A percentile compares a stretch with the other conserved stretches of the same genome.
These are phyloP conservation scores for Phialemonium atrogriseum DNA, from an alignment of 2,329 filamentous ascomycete species.

Conservation along the genomic window DNA sequence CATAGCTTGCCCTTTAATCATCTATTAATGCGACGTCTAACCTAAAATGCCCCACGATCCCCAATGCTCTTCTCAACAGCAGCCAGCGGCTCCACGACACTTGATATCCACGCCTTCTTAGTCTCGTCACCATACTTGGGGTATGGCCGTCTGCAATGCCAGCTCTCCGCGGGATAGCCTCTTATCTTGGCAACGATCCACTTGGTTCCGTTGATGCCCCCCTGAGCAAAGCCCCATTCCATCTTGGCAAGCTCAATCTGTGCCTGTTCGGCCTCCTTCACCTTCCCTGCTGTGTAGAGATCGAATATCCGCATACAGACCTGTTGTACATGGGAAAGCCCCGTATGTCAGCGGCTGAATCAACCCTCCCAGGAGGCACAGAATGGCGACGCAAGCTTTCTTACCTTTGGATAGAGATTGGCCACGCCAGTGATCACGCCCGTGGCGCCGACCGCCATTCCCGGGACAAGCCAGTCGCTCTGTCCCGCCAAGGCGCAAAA, in stretches of 20 bases:
- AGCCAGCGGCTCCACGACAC: constrained; percentile 8
- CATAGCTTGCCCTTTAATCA: too few relatives aligned
- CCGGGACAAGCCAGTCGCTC: constrained; percentile 58
- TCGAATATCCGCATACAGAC: constrained; percentile 40
- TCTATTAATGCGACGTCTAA: too few relatives aligned
- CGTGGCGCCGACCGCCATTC: constrained; percentile 44
- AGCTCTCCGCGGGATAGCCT: constrained; percentile 41
- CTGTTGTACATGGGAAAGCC: too few relatives aligned
- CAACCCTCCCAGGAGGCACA: constrained; percentile 17
- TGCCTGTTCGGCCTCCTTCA: constrained; percentile 35
- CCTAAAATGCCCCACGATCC: too few relatives aligned
- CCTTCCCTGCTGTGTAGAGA: constrained; percentile 36
- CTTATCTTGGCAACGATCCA: constrained; percentile 46
- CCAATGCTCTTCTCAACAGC: constrained; percentile 9
- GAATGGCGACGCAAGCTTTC: constrained; percentile 7
- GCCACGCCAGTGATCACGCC: constrained; percentile 53
- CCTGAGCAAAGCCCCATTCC: constrained; percentile 49
- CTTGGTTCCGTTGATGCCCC: constrained; percentile 53
- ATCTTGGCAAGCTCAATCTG: constrained; percentile 42
- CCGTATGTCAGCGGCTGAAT: constrained; percentile 24
- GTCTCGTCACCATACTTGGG: constrained; percentile 34
- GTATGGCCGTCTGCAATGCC: constrained; percentile 43
- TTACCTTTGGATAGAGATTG: constrained; percentile 44
- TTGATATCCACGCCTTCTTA: constrained; percentile 32
- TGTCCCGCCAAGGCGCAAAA: constrained; percentile 65